Conservation (phyloP, 768 basidiomycete genomes). For the Leucogyrophana mollusca region DNA sequence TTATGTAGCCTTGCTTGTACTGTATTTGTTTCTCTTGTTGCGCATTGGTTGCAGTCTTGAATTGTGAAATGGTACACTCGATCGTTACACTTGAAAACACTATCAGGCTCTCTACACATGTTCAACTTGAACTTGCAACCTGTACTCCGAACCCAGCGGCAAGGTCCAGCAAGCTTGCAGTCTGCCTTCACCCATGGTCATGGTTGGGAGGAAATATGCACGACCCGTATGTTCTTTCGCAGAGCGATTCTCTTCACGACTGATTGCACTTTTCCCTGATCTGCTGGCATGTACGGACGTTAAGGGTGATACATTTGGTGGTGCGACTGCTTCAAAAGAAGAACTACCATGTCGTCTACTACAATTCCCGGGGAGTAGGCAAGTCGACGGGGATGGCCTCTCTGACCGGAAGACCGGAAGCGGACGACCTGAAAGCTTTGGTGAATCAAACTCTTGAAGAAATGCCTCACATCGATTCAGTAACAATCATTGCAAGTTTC, state of each 20-base stretch:
- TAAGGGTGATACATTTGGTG: conserved; percentile 47
- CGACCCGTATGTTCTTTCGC: conserved; percentile 58
- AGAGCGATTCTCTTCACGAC: background rate
- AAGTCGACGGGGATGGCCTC: conserved; percentile 71
- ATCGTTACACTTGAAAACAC: too few species aligned
- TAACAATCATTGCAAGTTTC: conserved; percentile 59
- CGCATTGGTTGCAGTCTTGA: too few species aligned
- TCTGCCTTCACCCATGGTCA: conserved; percentile 87
- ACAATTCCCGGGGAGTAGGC: conserved; percentile 80
- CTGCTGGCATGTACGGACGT: conserved; percentile 9
- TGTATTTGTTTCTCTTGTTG: too few species aligned
- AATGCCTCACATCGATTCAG: conserved; percentile 41
- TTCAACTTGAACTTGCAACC: conserved; percentile 42
- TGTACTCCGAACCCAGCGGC: conserved; percentile 22
- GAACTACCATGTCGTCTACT: conserved; percentile 62
- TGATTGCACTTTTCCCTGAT: background rate
- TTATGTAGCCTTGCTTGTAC: too few species aligned
- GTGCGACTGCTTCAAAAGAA: conserved; percentile 37
- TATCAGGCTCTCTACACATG: conserved; percentile 30
- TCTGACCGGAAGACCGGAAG: conserved; percentile 71
- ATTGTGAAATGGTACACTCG: too few species aligned
- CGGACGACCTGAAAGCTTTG: conserved; percentile 62
- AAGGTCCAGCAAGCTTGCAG: conserved; percentile 45
- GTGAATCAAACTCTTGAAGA: conserved; percentile 51
- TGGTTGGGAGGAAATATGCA: conserved; percentile 76